Conservation (phyloP, 805 yeast genomes). For the Tetrapisispora pingtungensis region DNA sequence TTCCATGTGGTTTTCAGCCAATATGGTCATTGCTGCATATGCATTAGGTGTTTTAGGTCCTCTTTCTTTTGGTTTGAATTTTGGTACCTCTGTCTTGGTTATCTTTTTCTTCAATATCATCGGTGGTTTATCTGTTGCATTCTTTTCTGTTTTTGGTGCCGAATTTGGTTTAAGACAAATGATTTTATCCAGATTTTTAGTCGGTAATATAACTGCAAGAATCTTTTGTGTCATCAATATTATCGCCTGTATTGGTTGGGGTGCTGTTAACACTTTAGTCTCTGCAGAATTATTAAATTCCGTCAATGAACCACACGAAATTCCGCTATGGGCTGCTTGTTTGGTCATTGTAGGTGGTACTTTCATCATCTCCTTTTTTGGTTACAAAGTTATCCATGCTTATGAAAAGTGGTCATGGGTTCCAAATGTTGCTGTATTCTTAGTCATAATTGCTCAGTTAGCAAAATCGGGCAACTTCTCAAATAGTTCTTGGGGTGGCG, state of each 20-base stretch:
- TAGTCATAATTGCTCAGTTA: slow-evolving; percentile 71
- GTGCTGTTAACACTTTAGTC: slow-evolving; percentile 83
- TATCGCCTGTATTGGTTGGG: slow-evolving; percentile 89
- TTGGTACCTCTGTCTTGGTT: slow-evolving; percentile 12
- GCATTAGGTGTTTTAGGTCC: slow-evolving; percentile 67
- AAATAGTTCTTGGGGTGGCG: slow-evolving; percentile 40
- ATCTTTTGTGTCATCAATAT: slow-evolving; percentile 68
- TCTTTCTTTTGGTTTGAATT: slow-evolving; percentile 49
- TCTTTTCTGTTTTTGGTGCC: slow-evolving; percentile 74
- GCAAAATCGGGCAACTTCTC: slow-evolving; percentile 55
- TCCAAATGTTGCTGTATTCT: slow-evolving; percentile 61
- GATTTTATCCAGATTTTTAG: slow-evolving; percentile 65
- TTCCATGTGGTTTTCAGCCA: slow-evolving; percentile 86
- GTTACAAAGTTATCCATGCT: slow-evolving; percentile 69
- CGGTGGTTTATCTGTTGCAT: slow-evolving; percentile 74
- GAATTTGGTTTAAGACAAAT: slow-evolving; percentile 81
- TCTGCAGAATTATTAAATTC: slow-evolving; percentile 76
- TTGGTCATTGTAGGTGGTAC: slow-evolving; percentile 59
- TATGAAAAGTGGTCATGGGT: slow-evolving; percentile 86
- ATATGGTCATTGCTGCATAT: slow-evolving; percentile 75
- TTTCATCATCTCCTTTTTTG: slow-evolving; percentile 66
- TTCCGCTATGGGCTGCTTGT: slow-evolving; percentile 90
- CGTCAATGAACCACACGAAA: slow-evolving; percentile 44
- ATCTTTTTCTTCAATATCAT: slow-evolving; percentile 26
- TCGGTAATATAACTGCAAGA: slow-evolving; percentile 68